Percentiles rank a stretch among this genome's conserved stretches.
phyloP scores from a whole-genome alignment of 1,284 basidiomycete genomes.

The Malassezia yamatoensis region DNA sequence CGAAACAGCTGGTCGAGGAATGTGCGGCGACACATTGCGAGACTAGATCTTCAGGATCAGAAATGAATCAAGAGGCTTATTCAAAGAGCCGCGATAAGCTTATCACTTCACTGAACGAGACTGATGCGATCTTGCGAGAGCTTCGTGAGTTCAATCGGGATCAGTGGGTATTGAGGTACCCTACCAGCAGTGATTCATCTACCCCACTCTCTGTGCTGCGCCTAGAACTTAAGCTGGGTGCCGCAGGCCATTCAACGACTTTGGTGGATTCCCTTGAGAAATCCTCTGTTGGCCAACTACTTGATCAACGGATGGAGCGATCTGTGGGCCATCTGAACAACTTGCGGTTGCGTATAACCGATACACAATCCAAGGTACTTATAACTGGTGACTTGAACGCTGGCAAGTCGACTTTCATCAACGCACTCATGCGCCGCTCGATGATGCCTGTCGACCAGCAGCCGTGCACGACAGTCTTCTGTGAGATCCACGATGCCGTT shows the following conservation, averaged over 20 bases:
- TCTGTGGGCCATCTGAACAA: conserved; percentile 72
- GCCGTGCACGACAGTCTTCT: conserved; percentile 92
- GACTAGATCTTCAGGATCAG: not conserved
- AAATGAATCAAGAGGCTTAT: conserved; percentile 11
- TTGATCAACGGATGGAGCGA: conserved; percentile 73
- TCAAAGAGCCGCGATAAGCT: conserved; percentile 51
- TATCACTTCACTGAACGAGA: conserved; percentile 62
- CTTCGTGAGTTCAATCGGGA: conserved; percentile 72
- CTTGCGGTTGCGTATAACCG: conserved; percentile 73
- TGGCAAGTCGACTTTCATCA: conserved; percentile 96
- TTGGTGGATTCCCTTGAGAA: conserved; percentile 86
- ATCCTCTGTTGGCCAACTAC: conserved; percentile 77
- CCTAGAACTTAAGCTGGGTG: conserved; percentile 81
- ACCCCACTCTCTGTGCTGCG: conserved; percentile 58
- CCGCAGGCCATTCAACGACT: conserved; percentile 51
- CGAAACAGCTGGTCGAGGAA: not conserved
- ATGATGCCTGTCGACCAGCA: conserved; percentile 96
- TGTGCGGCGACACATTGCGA: not conserved
- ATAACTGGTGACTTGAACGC: conserved; percentile 99
- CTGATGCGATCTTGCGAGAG: conserved; percentile 61
- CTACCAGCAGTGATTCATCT: conserved; percentile 44
- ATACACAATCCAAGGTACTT: conserved; percentile 88
- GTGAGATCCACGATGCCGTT: conserved; percentile 85
- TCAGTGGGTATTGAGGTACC: conserved; percentile 78
- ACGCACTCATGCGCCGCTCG: conserved; percentile 66